Percentiles rank a stretch among this genome's conserved stretches.
phyloP scores from a whole-genome alignment of 257 asterid genomes.

The Solanum paucissectum region DNA sequence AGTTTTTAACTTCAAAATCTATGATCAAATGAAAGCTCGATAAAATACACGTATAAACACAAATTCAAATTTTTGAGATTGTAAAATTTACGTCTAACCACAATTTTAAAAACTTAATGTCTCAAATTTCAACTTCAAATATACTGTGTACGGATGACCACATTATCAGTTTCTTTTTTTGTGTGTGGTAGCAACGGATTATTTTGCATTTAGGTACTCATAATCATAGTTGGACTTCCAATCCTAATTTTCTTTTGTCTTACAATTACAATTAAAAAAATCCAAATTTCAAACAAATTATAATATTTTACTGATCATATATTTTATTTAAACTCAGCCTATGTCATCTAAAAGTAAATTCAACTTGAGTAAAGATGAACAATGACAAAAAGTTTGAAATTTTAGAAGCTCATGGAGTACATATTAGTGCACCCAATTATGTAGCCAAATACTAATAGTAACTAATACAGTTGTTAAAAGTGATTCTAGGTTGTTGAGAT shows the following conservation, averaged over 20 bases:
- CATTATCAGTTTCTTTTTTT: not conserved
- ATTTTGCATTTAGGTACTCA: not conserved
- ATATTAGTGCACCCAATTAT: not conserved
- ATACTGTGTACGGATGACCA: not conserved
- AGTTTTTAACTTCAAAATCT: no score
- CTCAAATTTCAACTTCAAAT: not conserved
- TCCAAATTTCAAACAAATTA: not conserved
- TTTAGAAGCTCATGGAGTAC: not conserved
- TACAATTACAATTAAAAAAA: not conserved
- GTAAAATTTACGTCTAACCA: not conserved
- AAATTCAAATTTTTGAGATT: not conserved
- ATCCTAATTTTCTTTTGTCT: not conserved
- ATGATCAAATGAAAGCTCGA: not conserved
- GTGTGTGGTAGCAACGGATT: not conserved
- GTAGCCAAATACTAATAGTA: not conserved
- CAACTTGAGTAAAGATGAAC: not conserved
- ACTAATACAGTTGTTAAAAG: not conserved
- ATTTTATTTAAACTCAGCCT: not conserved
- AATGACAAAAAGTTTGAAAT: not conserved
- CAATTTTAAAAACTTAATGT: not conserved
- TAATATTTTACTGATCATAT: not conserved
- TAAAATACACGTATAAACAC: no score
- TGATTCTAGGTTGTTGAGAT: not conserved
- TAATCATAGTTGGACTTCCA: not conserved
- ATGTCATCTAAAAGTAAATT: not conserved